Evolutionary conservation across 2,329 filamentous ascomycete species (phyloP).

Genomic region (Penicillium sp.): DNA sequence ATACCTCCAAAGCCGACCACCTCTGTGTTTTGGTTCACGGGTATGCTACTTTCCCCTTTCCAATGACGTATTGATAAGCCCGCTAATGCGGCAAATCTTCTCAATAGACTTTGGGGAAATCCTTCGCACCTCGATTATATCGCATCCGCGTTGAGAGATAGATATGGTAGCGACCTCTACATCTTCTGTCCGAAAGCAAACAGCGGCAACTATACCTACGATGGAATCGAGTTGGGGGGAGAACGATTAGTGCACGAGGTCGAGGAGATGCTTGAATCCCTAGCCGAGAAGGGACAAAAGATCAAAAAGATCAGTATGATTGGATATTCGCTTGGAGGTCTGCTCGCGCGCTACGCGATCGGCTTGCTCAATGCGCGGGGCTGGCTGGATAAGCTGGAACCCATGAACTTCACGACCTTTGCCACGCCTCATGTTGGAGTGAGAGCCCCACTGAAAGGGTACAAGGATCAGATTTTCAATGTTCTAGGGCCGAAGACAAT

Average conservation of each 20-base stretch:
- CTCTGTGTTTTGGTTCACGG: slow-evolving; percentile 63
- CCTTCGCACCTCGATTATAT: slow-evolving; percentile 58
- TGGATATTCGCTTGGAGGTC: slow-evolving; percentile 85
- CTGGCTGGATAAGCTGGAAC: slow-evolving; percentile 73
- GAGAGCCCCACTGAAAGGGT: slow-evolving; percentile 65
- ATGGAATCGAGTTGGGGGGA: slow-evolving; percentile 67
- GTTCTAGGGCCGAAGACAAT: slow-evolving; percentile 77
- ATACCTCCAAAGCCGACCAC: slow-evolving; percentile 45
- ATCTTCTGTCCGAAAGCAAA: slow-evolving; percentile 58
- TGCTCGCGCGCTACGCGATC: slow-evolving; percentile 82
- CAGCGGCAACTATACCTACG: slow-evolving; percentile 59
- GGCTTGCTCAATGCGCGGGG: slow-evolving; percentile 80
- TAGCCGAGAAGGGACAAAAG: slow-evolving; percentile 62
- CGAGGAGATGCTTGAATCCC: slow-evolving; percentile 55
- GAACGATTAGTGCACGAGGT: slow-evolving; percentile 64
- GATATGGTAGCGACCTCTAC: slow-evolving; percentile 53
- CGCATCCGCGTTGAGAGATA: slow-evolving; percentile 50
- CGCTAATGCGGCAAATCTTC: slow-evolving; percentile 9
- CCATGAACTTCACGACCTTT: slow-evolving; percentile 93
- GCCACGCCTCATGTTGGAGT: slow-evolving; percentile 81
- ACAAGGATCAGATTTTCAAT: slow-evolving; percentile 71
- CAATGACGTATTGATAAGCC: slow-evolving; percentile 10
- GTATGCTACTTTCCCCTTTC: slow-evolving; percentile 37
- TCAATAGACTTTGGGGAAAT: slow-evolving; percentile 58
- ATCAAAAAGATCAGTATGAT: slow-evolving; percentile 82